These are phyloP conservation scores for Ceratocystiopsis sp. DNA, from an alignment of 2,329 filamentous ascomycete genomes.

Conservation along the genomic window DNA sequence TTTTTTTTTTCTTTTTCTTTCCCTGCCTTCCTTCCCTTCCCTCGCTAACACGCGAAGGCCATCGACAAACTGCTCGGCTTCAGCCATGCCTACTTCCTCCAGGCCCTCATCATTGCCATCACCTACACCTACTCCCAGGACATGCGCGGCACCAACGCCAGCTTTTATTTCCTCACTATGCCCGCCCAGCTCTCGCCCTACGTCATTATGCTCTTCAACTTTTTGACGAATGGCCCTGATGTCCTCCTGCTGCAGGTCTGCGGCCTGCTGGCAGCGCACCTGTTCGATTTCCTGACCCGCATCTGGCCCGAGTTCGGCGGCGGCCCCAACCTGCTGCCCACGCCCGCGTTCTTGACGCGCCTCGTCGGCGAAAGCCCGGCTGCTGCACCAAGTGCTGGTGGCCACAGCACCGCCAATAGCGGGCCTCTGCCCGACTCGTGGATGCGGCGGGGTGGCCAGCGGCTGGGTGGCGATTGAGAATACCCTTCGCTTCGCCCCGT, in stretches of 20 bases:
- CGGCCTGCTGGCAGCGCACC: slow-evolving; percentile 74
- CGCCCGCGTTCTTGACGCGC: slow-evolving; percentile 53
- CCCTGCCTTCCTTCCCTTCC: neutral
- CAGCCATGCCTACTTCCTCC: slow-evolving; percentile 29
- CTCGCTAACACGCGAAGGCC: slow-evolving; percentile 17
- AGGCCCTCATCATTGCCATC: slow-evolving; percentile 61
- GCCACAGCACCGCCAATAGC: slow-evolving; percentile 17
- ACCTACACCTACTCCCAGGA: slow-evolving; percentile 76
- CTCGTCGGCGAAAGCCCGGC: slow-evolving; percentile 36
- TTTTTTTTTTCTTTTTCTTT: neutral
- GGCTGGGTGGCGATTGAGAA: slow-evolving; percentile 33
- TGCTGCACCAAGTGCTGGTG: slow-evolving; percentile 5
- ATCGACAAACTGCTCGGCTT: slow-evolving; percentile 35
- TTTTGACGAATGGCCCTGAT: slow-evolving; percentile 46
- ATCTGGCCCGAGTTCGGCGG: slow-evolving; percentile 82
- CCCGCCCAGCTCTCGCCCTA: slow-evolving; percentile 69
- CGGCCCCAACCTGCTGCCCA: slow-evolving; percentile 58
- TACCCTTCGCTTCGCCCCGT: neutral
- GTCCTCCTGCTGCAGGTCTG: slow-evolving; percentile 46
- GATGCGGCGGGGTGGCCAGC: slow-evolving; percentile 42
- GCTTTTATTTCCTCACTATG: slow-evolving; percentile 69
- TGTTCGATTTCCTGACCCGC: slow-evolving; percentile 78
- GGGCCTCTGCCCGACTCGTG: slow-evolving; percentile 46
- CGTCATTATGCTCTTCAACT: slow-evolving; percentile 57
- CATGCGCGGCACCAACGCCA: slow-evolving; percentile 57